A percentile compares a stretch with the other conserved stretches of the same genome.
phyloP scores from a whole-genome alignment of 2,329 filamentous ascomycete genomes.

The Hypocrella siamensis region DNA sequence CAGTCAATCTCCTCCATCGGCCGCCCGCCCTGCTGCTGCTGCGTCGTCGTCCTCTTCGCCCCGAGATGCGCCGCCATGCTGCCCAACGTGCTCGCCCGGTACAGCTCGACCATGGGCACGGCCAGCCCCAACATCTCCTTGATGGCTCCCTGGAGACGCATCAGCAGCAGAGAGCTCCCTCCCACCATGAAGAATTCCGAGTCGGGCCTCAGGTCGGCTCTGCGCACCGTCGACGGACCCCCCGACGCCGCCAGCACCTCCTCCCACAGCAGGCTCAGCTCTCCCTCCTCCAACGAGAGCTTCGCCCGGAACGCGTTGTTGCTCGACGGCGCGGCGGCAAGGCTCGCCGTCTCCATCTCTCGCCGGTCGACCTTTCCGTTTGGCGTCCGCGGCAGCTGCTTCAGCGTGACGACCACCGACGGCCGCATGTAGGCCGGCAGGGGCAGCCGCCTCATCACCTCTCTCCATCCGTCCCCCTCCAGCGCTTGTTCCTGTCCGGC shows the following conservation, averaged over 20 bases:
- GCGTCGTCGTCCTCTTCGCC: too few species aligned
- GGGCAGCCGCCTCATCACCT: not conserved
- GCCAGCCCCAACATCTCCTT: conserved; percentile 12
- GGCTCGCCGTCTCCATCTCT: conserved; percentile 7
- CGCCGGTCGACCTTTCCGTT: conserved; percentile 12
- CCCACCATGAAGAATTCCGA: conserved; percentile 26
- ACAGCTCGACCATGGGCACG: conserved; percentile 21
- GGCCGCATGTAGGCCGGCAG: conserved; percentile 3
- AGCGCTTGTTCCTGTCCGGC: too few species aligned
- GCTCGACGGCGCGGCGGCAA: conserved; percentile 9
- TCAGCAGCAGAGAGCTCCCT: conserved; percentile 24
- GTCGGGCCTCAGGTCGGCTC: conserved; percentile 2
- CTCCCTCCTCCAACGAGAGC: conserved; percentile 6
- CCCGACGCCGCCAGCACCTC: conserved; percentile 1
- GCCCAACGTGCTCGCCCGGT: conserved; percentile 13
- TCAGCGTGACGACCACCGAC: conserved; percentile 1
- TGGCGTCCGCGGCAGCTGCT: conserved; percentile 1
- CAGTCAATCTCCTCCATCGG: too few species aligned
- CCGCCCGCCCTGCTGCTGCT: too few species aligned
- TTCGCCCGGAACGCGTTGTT: not conserved
- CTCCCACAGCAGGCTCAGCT: conserved; percentile 5
- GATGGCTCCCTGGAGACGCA: conserved; percentile 18
- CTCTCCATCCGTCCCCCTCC: too few species aligned
- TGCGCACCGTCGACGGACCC: not conserved
- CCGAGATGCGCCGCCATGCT: too few species aligned